These are phyloP conservation scores for Cetraspora pellucida DNA, from an alignment of 192 early-diverging fungal genomes.

Conservation along the genomic window DNA sequence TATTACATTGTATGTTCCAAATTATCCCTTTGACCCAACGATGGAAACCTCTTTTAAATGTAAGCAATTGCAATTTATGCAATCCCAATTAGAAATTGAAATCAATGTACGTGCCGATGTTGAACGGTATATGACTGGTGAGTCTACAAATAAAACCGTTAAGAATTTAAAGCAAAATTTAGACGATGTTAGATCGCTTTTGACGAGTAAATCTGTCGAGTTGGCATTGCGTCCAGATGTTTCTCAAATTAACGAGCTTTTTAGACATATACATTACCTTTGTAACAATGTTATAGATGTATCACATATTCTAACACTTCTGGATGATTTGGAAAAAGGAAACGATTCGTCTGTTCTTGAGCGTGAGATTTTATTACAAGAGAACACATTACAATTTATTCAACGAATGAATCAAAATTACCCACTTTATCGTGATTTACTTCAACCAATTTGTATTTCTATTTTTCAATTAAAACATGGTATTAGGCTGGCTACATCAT, in stretches of 20 bases:
- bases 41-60: conserved; percentile 68
- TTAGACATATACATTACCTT: conserved; percentile 62
- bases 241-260: conserved; percentile 68
- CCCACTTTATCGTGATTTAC: conserved; percentile 73
- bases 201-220: conserved; percentile 39
- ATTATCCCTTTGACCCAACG: conserved; percentile 84
- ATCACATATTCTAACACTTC: conserved; percentile 45
- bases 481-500: conserved; percentile 55
- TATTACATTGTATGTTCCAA: conserved; percentile 74
- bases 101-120: conserved; percentile 60
- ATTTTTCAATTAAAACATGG: conserved; percentile 79
- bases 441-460: conserved; percentile 68
- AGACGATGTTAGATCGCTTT: conserved; percentile 40
- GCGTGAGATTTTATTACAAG: conserved; percentile 69
- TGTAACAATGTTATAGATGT: conserved; percentile 55
- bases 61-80: conserved; percentile 62
- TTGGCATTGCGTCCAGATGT: conserved; percentile 67
- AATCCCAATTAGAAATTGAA: conserved; percentile 50
- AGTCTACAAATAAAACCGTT: conserved; percentile 47
- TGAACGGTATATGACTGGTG: conserved; percentile 66
- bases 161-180: conserved; percentile 38
- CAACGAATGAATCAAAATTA: conserved; percentile 67
- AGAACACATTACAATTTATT: conserved; percentile 66
- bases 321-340: conserved; percentile 48
- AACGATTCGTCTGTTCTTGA: conserved; percentile 50